These are phyloP conservation scores for Penicillium bialowiezense DNA, from an alignment of 495 filamentous ascomycete species.

Conservation along the genomic window DNA sequence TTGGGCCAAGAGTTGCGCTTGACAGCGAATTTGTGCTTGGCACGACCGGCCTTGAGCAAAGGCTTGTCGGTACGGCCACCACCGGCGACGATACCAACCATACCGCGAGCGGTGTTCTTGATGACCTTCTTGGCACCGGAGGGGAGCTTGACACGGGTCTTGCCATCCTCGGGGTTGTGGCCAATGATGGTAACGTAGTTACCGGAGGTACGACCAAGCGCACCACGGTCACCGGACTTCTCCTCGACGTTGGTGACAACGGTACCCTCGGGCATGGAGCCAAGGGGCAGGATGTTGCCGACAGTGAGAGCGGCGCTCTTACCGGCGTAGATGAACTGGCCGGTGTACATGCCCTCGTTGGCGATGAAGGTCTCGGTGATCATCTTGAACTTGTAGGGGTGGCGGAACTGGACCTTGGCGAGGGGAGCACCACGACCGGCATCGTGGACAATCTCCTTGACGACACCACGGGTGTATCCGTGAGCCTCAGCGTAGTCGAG, in stretches of 20 bases:
- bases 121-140: slow-evolving; percentile 99
- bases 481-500: slow-evolving; percentile 94
- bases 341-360: slow-evolving; percentile 99
- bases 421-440: slow-evolving; percentile 96
- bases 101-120: slow-evolving; percentile 84
- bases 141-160: slow-evolving; percentile 98
- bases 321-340: slow-evolving; percentile 99
- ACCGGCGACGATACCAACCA: slow-evolving; percentile 99
- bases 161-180: slow-evolving; percentile 98
- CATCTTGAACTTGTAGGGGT: slow-evolving; percentile 87
- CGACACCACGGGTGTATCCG: slow-evolving; percentile 94
- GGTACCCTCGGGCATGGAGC: slow-evolving; percentile 95
- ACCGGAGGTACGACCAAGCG: slow-evolving; percentile 91
- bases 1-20: slow-evolving; percentile 99
- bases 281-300: slow-evolving; percentile 93
- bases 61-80: slow-evolving; percentile 99
- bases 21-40: slow-evolving; percentile 99
- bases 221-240: slow-evolving; percentile 95
- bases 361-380: slow-evolving; percentile 97
- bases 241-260: slow-evolving; percentile 98
- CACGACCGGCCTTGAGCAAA: slow-evolving; percentile 95
- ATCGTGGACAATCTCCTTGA: slow-evolving; percentile 99
- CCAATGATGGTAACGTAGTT: slow-evolving; percentile 99
- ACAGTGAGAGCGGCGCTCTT: slow-evolving; percentile 95
- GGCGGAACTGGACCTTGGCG: slow-evolving; percentile 92